Evolutionary conservation across 768 basidiomycete genomes (phyloP).

Genomic region (Cystofilobasidium bisporidii): DNA sequence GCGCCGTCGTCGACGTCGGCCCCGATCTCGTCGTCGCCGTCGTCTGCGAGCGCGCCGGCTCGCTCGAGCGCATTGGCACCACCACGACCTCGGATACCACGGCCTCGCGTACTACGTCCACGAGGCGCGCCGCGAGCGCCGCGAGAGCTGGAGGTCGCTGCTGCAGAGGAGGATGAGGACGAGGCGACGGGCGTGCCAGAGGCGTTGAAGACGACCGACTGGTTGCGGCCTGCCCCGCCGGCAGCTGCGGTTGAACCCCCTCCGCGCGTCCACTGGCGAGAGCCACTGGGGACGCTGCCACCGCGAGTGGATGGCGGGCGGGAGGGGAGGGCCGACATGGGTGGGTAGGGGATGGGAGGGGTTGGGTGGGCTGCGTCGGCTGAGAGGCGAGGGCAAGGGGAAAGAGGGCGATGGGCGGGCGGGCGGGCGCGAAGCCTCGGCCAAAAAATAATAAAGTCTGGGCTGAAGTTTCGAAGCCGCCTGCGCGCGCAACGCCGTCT

Average conservation of each 20-base stretch:
- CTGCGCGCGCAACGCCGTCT: too few species aligned
- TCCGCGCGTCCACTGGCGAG: background rate
- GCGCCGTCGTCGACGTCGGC: constrained; percentile 8
- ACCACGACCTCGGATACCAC: background rate
- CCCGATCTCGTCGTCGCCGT: background rate
- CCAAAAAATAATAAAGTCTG: too few species aligned
- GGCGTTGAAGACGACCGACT: constrained; percentile 9
- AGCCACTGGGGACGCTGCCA: background rate
- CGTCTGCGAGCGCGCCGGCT: constrained; percentile 19
- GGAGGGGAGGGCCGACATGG: background rate
- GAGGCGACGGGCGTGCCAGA: background rate
- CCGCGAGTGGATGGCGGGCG: background rate
- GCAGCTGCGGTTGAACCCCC: background rate
- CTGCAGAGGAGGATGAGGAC: background rate
- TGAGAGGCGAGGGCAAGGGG: too few species aligned
- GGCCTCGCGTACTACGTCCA: too few species aligned
- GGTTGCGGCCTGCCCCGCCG: background rate
- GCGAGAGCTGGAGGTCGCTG: too few species aligned
- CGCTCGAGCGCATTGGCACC: constrained; percentile 12
- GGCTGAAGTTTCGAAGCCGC: too few species aligned
- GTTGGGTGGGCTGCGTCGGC: too few species aligned
- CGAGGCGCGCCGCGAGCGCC: too few species aligned
- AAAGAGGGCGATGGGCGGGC: too few species aligned
- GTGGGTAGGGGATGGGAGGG: background rate
- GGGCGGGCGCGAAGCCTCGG: too few species aligned